Conservation (phyloP, 164 flowering plant species). For the Dillenia turbinata region DNA sequence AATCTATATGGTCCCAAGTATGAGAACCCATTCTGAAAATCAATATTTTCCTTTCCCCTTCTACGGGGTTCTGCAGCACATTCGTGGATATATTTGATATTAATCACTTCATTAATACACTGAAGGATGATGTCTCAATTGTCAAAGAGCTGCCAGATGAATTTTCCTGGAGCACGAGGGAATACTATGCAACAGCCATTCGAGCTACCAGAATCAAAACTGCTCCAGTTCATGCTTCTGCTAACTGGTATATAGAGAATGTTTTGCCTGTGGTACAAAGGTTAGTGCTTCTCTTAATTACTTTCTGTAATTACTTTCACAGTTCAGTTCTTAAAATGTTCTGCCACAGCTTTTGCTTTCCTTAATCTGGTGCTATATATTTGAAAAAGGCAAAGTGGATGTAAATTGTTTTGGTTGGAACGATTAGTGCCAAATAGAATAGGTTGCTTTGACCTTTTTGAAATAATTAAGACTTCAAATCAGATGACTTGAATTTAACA, state of each 20-base stretch:
- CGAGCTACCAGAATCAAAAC: slow-evolving; percentile 82
- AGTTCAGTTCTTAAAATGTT: too few relatives aligned
- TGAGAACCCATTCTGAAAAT: slow-evolving; percentile 11
- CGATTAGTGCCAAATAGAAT: too few relatives aligned
- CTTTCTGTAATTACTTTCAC: not conserved
- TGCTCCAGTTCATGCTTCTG: slow-evolving; percentile 96
- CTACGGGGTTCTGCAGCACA: slow-evolving; percentile 47
- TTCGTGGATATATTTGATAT: slow-evolving; percentile 94
- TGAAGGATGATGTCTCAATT: slow-evolving; percentile 83
- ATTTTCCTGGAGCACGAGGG: slow-evolving; percentile 94
- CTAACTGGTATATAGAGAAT: slow-evolving; percentile 90
- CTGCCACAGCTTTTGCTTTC: too few relatives aligned
- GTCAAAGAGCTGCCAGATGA: slow-evolving; percentile 80
- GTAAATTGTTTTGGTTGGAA: too few relatives aligned
- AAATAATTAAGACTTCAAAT: too few relatives aligned
- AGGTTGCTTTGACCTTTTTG: too few relatives aligned
- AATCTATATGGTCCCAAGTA: not conserved
- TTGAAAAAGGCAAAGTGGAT: too few relatives aligned
- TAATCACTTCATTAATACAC: slow-evolving; percentile 82
- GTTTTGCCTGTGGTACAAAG: slow-evolving; percentile 81
- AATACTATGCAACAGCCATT: slow-evolving; percentile 89
- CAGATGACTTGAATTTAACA: too few relatives aligned
- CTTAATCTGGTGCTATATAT: too few relatives aligned
- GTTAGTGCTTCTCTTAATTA: slow-evolving; percentile 28
- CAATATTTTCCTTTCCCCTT: slow-evolving; percentile 2